These are phyloP conservation scores for Trichosporon ovoides DNA, from an alignment of 1,284 basidiomycete genomes.

Conservation along the genomic window DNA sequence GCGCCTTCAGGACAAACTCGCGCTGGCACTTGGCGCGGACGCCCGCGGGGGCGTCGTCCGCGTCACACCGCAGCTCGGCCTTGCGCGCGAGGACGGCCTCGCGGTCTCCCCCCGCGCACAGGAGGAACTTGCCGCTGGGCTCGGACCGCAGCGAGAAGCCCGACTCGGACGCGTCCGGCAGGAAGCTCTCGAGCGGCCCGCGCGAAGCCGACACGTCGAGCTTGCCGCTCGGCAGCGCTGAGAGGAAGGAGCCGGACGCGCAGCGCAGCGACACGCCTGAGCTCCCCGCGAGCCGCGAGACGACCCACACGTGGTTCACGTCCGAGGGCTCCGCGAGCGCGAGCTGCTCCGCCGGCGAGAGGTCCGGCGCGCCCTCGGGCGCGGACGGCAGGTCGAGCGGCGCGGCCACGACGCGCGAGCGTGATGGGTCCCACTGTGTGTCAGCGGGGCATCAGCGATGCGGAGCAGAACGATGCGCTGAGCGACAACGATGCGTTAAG, in stretches of 20 bases:
- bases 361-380: constrained; percentile 44
- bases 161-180: constrained; percentile 23
- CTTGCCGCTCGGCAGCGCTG: constrained; percentile 41
- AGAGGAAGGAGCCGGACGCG: constrained; percentile 42
- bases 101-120: constrained; percentile 21
- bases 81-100: constrained; percentile 32
- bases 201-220: constrained; percentile 42
- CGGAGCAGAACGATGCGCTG: too few species aligned
- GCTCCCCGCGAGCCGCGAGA: constrained; percentile 51
- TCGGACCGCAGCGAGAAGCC: constrained; percentile 28
- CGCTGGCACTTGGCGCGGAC: constrained; percentile 86
- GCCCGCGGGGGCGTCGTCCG: constrained; percentile 72
- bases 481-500: too few species aligned
- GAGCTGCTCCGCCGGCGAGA: constrained; percentile 38
- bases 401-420: constrained; percentile 44
- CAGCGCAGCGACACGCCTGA: constrained; percentile 50
- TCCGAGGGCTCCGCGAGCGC: constrained; percentile 48
- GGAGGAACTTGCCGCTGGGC: constrained; percentile 37
- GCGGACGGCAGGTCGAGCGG: constrained; percentile 44
- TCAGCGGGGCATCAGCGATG: neutral
- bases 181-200: constrained; percentile 48
- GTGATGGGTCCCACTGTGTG: constrained; percentile 40
- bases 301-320: constrained; percentile 53
- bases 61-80: constrained; percentile 71
- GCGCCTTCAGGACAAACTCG: constrained; percentile 80